Evolutionary conservation across 352 stramenopile species (phyloP).

Genomic region (Phytophthora brassicae): DNA sequence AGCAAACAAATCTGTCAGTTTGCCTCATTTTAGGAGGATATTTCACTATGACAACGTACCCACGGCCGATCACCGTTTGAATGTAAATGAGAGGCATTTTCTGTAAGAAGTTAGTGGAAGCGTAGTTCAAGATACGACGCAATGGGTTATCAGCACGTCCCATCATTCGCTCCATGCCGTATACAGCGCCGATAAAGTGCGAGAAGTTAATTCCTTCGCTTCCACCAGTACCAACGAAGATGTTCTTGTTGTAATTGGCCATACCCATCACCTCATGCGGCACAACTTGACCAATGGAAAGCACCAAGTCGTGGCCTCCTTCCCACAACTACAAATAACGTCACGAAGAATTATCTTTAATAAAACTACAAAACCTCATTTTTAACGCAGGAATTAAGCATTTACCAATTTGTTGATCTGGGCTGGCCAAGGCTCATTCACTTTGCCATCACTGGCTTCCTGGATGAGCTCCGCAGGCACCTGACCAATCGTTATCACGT

Average conservation of each 20-base stretch:
- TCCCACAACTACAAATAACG: conserved; percentile 90
- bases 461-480: conserved; percentile 92
- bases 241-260: conserved; percentile 99
- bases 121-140: conserved; percentile 95
- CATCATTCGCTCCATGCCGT: conserved; percentile 99
- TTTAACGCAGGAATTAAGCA: conserved; percentile 2
- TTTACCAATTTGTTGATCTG: conserved; percentile 95
- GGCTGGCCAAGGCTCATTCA: conserved; percentile 95
- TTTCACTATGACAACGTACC: conserved; percentile 27
- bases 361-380: neutral
- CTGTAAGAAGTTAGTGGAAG: conserved; percentile 90
- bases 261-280: conserved; percentile 98
- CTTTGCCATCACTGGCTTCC: conserved; percentile 93
- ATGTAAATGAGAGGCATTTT: conserved; percentile 95
- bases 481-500: conserved; percentile 96
- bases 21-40: too few species aligned
- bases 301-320: conserved; percentile 90
- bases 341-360: too few species aligned
- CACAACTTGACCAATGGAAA: conserved; percentile 97
- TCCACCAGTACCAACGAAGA: conserved; percentile 95
- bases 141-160: conserved; percentile 95
- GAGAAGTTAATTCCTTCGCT: conserved; percentile 97
- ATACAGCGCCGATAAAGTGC: conserved; percentile 97
- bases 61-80: conserved; percentile 93
- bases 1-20: too few species aligned